Percentiles rank a stretch among this genome's conserved stretches.
Conservation (phyloP, 371 early-diverging fungal genomes). For the Smittium culicis region DNA sequence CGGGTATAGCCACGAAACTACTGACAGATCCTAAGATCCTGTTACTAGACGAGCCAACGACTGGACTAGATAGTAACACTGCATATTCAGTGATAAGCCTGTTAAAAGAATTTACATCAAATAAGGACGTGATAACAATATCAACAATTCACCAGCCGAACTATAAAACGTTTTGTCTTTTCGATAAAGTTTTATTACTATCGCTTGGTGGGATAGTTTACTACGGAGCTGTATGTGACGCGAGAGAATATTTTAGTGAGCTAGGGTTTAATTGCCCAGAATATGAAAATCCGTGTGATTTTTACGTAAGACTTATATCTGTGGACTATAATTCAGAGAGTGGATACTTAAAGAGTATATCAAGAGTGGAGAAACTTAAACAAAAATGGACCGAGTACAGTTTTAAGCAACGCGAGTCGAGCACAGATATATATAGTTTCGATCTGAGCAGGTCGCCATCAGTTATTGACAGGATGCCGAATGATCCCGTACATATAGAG, state of each 20-base stretch:
- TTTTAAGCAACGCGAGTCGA: neutral
- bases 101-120: constrained; percentile 37
- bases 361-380: constrained; percentile 22
- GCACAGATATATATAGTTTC: neutral
- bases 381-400: constrained; percentile 15
- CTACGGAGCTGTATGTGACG: constrained; percentile 38
- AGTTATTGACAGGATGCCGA: neutral
- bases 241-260: constrained; percentile 37
- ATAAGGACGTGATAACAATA: constrained; percentile 45
- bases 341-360: constrained; percentile 16
- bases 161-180: constrained; percentile 42
- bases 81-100: constrained; percentile 49
- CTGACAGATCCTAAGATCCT: constrained; percentile 44
- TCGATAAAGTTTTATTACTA: constrained; percentile 55
- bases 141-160: constrained; percentile 66
- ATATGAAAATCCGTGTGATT: constrained; percentile 44
- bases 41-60: constrained; percentile 57
- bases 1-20: constrained; percentile 69
- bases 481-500: neutral
- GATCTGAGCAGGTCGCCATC: neutral
- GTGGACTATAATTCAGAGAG: constrained; percentile 27
- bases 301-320: constrained; percentile 38
- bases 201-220: constrained; percentile 41
- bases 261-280: constrained; percentile 40
- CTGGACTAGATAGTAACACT: constrained; percentile 66